Evolutionary conservation across 352 stramenopile species (phyloP).

Genomic region (Pythium sukuiense): DNA sequence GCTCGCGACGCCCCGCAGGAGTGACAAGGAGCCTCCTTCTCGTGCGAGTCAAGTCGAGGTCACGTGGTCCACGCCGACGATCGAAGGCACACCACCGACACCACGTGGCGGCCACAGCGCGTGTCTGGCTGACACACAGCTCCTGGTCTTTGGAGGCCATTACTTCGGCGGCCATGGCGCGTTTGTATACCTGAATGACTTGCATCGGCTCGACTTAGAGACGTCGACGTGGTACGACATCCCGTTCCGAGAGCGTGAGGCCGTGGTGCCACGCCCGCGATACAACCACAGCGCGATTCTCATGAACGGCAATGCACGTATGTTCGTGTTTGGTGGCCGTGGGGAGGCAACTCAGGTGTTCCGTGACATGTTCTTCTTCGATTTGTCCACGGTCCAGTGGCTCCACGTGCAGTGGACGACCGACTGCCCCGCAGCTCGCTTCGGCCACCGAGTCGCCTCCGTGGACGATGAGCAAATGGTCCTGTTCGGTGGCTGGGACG

Average conservation of each 20-base stretch:
- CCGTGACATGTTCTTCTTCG: conserved; percentile 89
- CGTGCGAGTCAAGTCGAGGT: conserved; percentile 52
- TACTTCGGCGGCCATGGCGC: conserved; percentile 82
- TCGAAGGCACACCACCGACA: conserved; percentile 55
- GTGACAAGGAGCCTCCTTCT: conserved; percentile 7
- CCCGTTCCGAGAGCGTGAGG: conserved; percentile 43
- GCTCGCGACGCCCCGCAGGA: conserved; percentile 14
- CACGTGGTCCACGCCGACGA: conserved; percentile 52
- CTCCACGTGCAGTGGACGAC: conserved; percentile 85
- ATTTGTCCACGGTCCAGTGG: conserved; percentile 83
- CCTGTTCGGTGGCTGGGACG: conserved; percentile 89
- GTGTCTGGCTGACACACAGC: conserved; percentile 70
- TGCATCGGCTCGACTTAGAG: conserved; percentile 85
- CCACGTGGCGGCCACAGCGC: conserved; percentile 71
- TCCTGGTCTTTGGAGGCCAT: conserved; percentile 89
- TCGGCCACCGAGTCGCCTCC: conserved; percentile 58
- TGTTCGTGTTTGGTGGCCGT: conserved; percentile 82
- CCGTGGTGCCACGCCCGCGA: conserved; percentile 58
- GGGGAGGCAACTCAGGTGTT: conserved; percentile 48
- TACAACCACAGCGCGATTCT: conserved; percentile 89
- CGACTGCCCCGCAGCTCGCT: conserved; percentile 70
- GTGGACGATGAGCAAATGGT: conserved; percentile 80
- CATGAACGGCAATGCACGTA: conserved; percentile 53
- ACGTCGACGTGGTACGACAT: conserved; percentile 77
- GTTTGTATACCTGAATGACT: conserved; percentile 91